phyloP scores from a whole-genome alignment of 768 basidiomycete genomes.

The Auriculariales sp. region DNA sequence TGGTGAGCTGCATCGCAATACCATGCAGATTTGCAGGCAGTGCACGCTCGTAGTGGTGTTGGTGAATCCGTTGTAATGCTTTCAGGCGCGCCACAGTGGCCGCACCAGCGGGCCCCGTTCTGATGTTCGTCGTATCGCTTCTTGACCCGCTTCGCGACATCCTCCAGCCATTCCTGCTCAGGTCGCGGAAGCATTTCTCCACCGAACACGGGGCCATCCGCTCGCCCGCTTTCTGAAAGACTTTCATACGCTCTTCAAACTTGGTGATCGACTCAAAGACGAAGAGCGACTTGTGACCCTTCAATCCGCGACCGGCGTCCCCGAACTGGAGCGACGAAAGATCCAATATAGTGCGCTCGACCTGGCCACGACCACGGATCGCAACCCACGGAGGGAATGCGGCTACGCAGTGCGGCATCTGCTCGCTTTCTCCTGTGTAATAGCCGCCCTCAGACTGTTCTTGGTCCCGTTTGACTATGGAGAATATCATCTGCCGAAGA shows the following conservation, averaged over 20 bases:
- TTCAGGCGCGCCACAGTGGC: constrained; percentile 9
- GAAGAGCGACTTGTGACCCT: constrained; percentile 6
- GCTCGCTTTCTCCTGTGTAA: constrained; percentile 6
- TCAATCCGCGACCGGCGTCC: constrained; percentile 9
- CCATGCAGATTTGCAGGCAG: constrained; percentile 3
- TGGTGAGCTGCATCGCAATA: constrained; percentile 11
- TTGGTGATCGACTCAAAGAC: constrained; percentile 9
- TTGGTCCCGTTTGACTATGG: not conserved
- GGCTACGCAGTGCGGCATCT: constrained; percentile 10
- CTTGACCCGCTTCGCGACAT: constrained; percentile 9
- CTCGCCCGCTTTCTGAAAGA: not conserved
- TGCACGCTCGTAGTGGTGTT: constrained; percentile 10
- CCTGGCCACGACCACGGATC: not conserved
- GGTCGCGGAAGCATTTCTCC: not conserved
- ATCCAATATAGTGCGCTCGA: constrained; percentile 4
- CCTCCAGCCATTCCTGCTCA: constrained; percentile 7
- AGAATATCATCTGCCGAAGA: constrained; percentile 5
- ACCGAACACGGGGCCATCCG: not conserved
- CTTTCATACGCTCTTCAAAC: not conserved
- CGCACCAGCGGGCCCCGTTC: too few species aligned
- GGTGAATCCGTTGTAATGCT: too few species aligned
- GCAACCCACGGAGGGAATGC: constrained; percentile 2
- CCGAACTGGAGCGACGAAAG: constrained; percentile 13
- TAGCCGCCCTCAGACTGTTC: not conserved
- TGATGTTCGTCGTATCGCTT: constrained; percentile 6